Evolutionary conservation across 2,329 filamentous ascomycete genomes (phyloP), one percentile per base, ranked within the genome.

Genomic region (Pseudopyrenochaeta lycopersici): DNA sequence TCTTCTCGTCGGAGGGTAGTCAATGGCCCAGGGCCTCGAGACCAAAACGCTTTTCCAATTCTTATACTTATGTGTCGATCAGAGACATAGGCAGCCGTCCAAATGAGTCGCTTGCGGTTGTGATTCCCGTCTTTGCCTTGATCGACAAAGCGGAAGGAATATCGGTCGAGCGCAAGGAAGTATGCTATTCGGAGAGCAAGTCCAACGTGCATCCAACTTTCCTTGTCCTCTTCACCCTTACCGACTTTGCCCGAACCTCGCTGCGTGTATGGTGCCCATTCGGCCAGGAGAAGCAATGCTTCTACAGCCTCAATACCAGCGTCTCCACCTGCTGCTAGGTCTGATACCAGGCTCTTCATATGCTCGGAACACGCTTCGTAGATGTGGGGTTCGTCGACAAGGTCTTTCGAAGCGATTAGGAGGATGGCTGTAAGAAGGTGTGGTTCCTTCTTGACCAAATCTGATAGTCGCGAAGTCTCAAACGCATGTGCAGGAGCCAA

Each of bases 191-290:
- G 82, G 6, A 91, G 76, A 2, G 89, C 89, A 17, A 88, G 82
- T 1, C 89, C 89, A 5, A 90, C 87, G 63, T 90, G 86, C 88
- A 91, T 91, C 89, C 89, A 91, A 0, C 88, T 88, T 27, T 89
- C 88, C 39, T 89, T 83, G 63, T 91, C 88, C 67, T 91, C 89
- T 70, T 91, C 88, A 7, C 89, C 89, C 49, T 88, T 82, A 0
- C 88, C 89, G 17, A 91, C 86, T 21, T 84, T 81, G 29, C 85
- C 85, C 27, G 85, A 84, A 2, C 82, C 82, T 5, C 86, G 79
- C 1, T 87, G 82, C 0, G 86, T 85, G 56, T 89, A 88, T 0
- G 88, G 87, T 6, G 87, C 88, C 89, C 89, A 91, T 66, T 91
- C 88, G 0, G 89, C 88, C 1, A 91, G 82, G 2, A 91, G 77